Base-by-base conservation (phyloP, 2,329 filamentous ascomycete species). In the Pseudovirgaria hyperparasitica region DNA sequence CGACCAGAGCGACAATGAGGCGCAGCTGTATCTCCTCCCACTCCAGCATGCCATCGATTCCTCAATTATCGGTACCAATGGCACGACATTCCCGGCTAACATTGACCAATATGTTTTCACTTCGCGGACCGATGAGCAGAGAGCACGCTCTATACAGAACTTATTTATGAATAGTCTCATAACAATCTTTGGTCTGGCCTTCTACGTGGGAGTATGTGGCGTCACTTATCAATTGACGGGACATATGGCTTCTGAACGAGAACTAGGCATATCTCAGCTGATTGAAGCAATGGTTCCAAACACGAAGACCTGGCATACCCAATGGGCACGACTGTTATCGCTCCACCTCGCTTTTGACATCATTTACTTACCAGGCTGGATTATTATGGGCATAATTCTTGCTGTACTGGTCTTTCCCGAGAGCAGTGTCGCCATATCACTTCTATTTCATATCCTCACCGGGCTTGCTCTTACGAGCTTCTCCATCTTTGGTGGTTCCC, bases 251-350 rank as follows among this genome's bases (percentile, higher is more conserved):
- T 73, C 76, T 2, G 86, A 94, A 55, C 66, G 86, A 30, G 86
- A 94, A 57, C 63, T 74, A 10, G 86, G 85, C 31, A 90, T 93
- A 69, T 82, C 82, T 4, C 81, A 85, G 36, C 63, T 94, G 16
- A 72, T 94, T 22, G 86, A 94, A 53, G 78, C 82, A 29, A 93
- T 92, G 82, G 86, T 90, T 64, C 78, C 82, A 1, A 81, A 81
- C 29, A 65, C 67, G 29, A 66, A 66, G 25, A 62, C 70, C 22
- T 92, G 82, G 82, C 66, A 82, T 43, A 74, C 79, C 7, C 82
- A 87, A 54, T 70, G 73, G 13, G 76, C 79, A 2, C 69, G 86
- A n/a, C 64, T 92, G 9, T 46, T 86, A 6, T 75, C 85, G 0
- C 76, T 85, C 34, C 82, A 92, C 46, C 49, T 90, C 15, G 72